Evolutionary conservation across 805 yeast genomes (phyloP).

Genomic region (Priceomyces castillae): DNA sequence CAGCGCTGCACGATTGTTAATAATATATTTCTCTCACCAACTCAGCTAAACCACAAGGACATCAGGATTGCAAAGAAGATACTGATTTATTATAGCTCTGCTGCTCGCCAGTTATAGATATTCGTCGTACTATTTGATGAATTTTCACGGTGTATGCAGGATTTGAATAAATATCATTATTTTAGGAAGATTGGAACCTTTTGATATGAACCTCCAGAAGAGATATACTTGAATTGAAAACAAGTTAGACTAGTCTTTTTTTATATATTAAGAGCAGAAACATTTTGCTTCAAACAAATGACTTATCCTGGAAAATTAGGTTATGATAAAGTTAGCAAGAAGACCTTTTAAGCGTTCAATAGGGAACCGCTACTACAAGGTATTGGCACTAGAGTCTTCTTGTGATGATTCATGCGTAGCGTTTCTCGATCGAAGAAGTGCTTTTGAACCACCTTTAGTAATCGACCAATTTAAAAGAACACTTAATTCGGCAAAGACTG

Average conservation of each 20-base stretch:
- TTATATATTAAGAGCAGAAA: no score
- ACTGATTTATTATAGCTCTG: not conserved
- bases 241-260: no score
- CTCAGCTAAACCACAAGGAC: not conserved
- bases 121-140: constrained; percentile 2
- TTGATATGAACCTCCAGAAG: no score
- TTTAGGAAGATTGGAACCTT: no score
- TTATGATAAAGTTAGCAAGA: not conserved
- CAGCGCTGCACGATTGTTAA: not conserved
- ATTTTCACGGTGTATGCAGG: constrained; percentile 1
- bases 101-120: not conserved
- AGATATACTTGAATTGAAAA: no score
- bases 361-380: constrained; percentile 46
- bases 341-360: not conserved
- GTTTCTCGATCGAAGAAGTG: constrained; percentile 50
- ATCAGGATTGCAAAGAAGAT: not conserved
- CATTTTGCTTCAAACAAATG: no score
- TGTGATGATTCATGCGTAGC: constrained; percentile 96
- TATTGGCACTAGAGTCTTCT: constrained; percentile 85
- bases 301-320: no score
- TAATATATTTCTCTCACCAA: not conserved
- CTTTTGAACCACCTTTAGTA: constrained; percentile 42
- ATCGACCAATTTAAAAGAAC: constrained; percentile 64
- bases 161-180: not conserved
- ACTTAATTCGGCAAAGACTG: constrained; percentile 59